Conservation (phyloP, 345 rosid genomes). For the Clarkia xantiana region DNA sequence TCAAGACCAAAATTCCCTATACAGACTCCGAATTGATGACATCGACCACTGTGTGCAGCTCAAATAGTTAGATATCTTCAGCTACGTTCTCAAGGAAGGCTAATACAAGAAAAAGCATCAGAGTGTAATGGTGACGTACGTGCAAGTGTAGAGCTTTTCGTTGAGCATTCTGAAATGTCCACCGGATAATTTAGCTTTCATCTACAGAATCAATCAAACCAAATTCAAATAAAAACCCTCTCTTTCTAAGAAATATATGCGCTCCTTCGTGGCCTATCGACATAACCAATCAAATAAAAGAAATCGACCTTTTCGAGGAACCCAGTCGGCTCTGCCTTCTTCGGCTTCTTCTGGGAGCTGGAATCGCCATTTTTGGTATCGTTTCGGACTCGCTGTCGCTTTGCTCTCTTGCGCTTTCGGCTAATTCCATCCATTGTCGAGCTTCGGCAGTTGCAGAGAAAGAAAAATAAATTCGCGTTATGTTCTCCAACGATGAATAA, state of each 20-base stretch:
- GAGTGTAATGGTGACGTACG: conserved; percentile 21
- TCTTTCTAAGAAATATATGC: too few species aligned
- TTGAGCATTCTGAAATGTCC: conserved; percentile 90
- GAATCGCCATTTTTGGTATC: conserved; percentile 4
- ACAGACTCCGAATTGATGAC: too few species aligned
- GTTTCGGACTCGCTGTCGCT: conserved; percentile 13
- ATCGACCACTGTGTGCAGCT: too few species aligned
- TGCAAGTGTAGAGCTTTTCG: conserved; percentile 90
- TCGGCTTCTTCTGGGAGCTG: background rate
- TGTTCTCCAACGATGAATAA: too few species aligned
- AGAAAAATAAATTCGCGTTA: too few species aligned
- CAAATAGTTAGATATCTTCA: too few species aligned
- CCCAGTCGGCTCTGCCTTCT: conserved; percentile 12
- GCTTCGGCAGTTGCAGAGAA: too few species aligned
- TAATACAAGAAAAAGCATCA: too few species aligned
- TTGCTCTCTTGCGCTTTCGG: conserved; percentile 40
- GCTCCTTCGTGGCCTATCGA: too few species aligned
- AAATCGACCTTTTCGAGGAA: conserved; percentile 41
- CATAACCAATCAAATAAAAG: background rate
- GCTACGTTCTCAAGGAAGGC: too few species aligned
- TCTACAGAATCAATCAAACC: conserved; percentile 25
- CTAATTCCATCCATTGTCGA: conserved; percentile 16
- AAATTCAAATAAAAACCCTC: conserved; percentile 3
- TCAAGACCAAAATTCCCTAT: too few species aligned
- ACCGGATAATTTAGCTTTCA: conserved; percentile 61